Evolutionary conservation across 352 stramenopile genomes (phyloP).

Genomic region (Pythium rhizo-oryzae): DNA sequence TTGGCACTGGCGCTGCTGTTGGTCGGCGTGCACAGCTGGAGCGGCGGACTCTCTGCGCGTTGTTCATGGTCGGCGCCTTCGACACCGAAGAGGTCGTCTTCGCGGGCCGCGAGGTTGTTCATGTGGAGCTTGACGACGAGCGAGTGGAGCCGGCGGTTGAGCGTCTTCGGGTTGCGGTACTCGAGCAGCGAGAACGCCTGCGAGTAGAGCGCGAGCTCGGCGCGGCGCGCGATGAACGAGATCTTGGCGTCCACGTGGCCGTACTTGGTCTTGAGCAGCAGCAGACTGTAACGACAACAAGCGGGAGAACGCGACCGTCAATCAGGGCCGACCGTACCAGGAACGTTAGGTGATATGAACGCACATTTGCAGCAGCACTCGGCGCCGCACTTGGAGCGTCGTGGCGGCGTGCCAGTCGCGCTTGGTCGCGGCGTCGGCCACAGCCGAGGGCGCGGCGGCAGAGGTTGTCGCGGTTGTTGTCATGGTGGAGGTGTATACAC

Average conservation of each 20-base stretch:
- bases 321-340: not conserved
- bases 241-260: slow-evolving; percentile 39
- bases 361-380: slow-evolving; percentile 42
- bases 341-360: not conserved
- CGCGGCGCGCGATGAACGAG: slow-evolving; percentile 38
- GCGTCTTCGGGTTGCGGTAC: slow-evolving; percentile 40
- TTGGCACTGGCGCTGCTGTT: not conserved
- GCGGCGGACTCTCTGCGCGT: not conserved
- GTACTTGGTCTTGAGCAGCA: slow-evolving; percentile 43
- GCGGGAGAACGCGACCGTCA: too few species aligned
- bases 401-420: slow-evolving; percentile 33
- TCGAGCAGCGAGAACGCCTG: slow-evolving; percentile 33
- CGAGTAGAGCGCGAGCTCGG: slow-evolving; percentile 40
- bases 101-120: slow-evolving; percentile 31
- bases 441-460: not conserved
- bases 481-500: too few species aligned
- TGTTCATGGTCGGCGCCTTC: not conserved
- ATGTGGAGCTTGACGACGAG: slow-evolving; percentile 43
- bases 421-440: slow-evolving; percentile 13
- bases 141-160: slow-evolving; percentile 37
- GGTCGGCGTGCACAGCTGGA: not conserved
- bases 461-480: slow-evolving; percentile 8
- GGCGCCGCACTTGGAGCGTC: slow-evolving; percentile 31
- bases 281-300: slow-evolving; percentile 18
- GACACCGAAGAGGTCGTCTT: slow-evolving; percentile 25